Evolutionary conservation across 176 grass and related monocot species (phyloP).

Genomic region (Cenchrus americanus): DNA sequence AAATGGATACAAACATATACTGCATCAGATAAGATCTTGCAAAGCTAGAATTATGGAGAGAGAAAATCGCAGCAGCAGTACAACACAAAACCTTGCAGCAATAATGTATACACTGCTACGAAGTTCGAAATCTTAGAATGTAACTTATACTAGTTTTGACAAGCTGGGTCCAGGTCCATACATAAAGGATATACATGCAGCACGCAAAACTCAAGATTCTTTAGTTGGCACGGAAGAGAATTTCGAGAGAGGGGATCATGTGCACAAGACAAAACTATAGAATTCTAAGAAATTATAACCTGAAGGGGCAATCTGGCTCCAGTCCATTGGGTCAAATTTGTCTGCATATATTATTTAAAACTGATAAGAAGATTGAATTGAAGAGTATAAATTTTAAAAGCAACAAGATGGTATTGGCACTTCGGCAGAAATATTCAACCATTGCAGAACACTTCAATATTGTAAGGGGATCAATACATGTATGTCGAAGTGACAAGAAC

Average conservation of each 20-base stretch:
- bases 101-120: not conserved
- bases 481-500: not conserved
- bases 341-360: constrained; percentile 73
- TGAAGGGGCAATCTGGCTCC: constrained; percentile 98
- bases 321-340: constrained; percentile 98
- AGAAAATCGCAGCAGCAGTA: not conserved
- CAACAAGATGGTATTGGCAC: constrained; percentile 7
- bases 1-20: constrained; percentile 15
- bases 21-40: constrained; percentile 2
- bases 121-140: constrained; percentile 4
- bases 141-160: constrained; percentile 15
- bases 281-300: constrained; percentile 52
- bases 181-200: not conserved
- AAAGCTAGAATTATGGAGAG: not conserved
- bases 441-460: constrained; percentile 10
- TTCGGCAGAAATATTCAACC: constrained; percentile 24
- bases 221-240: not conserved
- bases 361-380: constrained; percentile 13
- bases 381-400: constrained; percentile 29
- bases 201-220: constrained; percentile 9
- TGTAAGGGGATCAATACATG: not conserved
- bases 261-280: constrained; percentile 11
- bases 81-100: not conserved
- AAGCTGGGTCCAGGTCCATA: constrained; percentile 12
- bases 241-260: not conserved